A percentile compares a stretch with the other conserved stretches of the same genome.
Conservation (phyloP, 768 basidiomycete genomes). For the Hydnomerulius pinastri region DNA sequence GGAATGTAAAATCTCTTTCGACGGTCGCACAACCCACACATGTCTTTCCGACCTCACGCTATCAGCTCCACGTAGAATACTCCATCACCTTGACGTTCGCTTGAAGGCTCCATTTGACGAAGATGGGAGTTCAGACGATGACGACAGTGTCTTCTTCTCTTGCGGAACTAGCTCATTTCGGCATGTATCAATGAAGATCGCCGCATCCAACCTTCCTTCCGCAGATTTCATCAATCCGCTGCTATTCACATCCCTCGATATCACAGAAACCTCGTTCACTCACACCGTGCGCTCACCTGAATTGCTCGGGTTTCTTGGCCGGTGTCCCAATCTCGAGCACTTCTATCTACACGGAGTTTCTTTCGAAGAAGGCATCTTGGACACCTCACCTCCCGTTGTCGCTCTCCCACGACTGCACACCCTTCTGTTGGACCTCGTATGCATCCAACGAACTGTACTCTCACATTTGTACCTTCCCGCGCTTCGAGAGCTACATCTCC, state of each 20-base stretch:
- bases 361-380: constrained; percentile 40
- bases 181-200: constrained; percentile 49
- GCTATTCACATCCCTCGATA: constrained; percentile 56
- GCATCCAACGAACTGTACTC: constrained; percentile 63
- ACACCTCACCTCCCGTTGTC: constrained; percentile 40
- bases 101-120: constrained; percentile 26
- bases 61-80: constrained; percentile 17
- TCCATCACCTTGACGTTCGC: constrained; percentile 31
- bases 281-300: constrained; percentile 45
- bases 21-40: constrained; percentile 32
- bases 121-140: constrained; percentile 17
- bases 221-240: constrained; percentile 46
- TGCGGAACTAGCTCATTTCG: constrained; percentile 38
- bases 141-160: constrained; percentile 29
- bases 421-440: constrained; percentile 58
- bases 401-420: constrained; percentile 59
- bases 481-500: constrained; percentile 61
- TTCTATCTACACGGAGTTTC: constrained; percentile 59
- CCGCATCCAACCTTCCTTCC: constrained; percentile 51
- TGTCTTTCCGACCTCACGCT: constrained; percentile 24
- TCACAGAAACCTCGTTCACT: constrained; percentile 49
- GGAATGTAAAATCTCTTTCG: constrained; percentile 46
- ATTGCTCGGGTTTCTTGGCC: constrained; percentile 60
- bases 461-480: constrained; percentile 63
- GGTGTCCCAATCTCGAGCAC: constrained; percentile 61